phyloP scores from a whole-genome alignment of 805 yeast species.

The Pichia nakasei region DNA sequence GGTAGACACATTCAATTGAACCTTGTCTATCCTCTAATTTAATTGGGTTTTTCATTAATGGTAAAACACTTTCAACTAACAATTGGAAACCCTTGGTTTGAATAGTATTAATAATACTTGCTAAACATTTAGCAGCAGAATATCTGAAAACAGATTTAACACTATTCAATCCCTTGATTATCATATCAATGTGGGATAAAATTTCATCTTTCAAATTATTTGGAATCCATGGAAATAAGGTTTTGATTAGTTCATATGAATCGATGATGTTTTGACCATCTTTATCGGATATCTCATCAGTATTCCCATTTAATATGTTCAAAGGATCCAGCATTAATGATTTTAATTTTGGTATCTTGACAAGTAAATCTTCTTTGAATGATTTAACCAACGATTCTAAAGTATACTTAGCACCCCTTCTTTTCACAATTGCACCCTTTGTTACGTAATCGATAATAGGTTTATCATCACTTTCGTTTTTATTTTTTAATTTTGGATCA shows the following conservation, averaged over 20 bases:
- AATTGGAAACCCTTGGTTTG: constrained; percentile 70
- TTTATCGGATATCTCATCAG: constrained; percentile 29
- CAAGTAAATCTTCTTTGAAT: constrained; percentile 50
- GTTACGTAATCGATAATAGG: constrained; percentile 41
- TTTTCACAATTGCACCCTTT: constrained; percentile 66
- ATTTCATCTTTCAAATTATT: constrained; percentile 39
- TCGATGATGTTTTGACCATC: constrained; percentile 80
- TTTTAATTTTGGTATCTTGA: constrained; percentile 55
- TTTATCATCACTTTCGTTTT: background rate
- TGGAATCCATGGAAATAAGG: constrained; percentile 57
- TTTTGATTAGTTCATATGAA: constrained; percentile 72
- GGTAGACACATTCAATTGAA: constrained; percentile 85
- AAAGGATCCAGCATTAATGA: constrained; percentile 62
- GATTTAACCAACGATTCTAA: constrained; percentile 47
- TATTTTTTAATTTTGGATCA: background rate
- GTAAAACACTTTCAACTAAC: constrained; percentile 68
- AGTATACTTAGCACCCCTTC: constrained; percentile 75
- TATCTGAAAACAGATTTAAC: constrained; percentile 78
- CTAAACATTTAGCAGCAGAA: constrained; percentile 83
- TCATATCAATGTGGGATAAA: constrained; percentile 42
- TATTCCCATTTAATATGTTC: constrained; percentile 20
- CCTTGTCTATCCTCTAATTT: constrained; percentile 76
- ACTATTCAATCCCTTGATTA: constrained; percentile 51
- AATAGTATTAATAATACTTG: constrained; percentile 61
- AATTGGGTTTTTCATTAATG: constrained; percentile 71